Percentiles rank a stretch among this genome's conserved stretches.
Conservation (phyloP, 768 basidiomycete genomes). For the Artomyces pyxidatus region DNA sequence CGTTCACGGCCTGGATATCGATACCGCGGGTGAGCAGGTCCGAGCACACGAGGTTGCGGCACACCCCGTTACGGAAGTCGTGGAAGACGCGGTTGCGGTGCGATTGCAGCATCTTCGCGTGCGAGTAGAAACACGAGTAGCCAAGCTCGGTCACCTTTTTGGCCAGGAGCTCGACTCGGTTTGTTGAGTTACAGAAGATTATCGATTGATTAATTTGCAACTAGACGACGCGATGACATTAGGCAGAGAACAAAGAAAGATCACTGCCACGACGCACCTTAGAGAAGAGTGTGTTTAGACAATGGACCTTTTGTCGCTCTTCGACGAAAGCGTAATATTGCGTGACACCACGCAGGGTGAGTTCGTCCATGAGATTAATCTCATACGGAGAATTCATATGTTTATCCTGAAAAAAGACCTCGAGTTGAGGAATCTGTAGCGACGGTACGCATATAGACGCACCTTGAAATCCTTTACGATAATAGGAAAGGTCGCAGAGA, state of each 20-base stretch:
- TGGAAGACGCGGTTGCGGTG: slow-evolving; percentile 99
- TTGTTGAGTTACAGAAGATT: slow-evolving; percentile 99
- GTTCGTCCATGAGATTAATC: slow-evolving; percentile 99
- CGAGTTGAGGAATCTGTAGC: slow-evolving; percentile 6
- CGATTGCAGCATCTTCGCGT: slow-evolving; percentile 98
- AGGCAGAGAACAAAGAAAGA: not conserved
- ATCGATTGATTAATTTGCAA: slow-evolving; percentile 99
- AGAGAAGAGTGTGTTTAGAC: slow-evolving; percentile 97
- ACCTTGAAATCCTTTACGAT: slow-evolving; percentile 99
- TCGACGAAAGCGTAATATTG: slow-evolving; percentile 99
- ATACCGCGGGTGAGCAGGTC: slow-evolving; percentile 98
- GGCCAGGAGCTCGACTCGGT: slow-evolving; percentile 97
- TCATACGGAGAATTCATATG: slow-evolving; percentile 95
- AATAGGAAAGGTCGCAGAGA: slow-evolving; percentile 98
- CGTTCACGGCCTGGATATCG: slow-evolving; percentile 99
- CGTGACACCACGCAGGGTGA: slow-evolving; percentile 95
- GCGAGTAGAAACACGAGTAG: slow-evolving; percentile 99
- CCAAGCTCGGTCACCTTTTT: slow-evolving; percentile 99
- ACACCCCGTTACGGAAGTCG: slow-evolving; percentile 97
- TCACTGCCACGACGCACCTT: slow-evolving; percentile 49
- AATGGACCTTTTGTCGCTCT: slow-evolving; percentile 99
- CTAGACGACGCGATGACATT: slow-evolving; percentile 30
- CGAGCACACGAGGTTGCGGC: slow-evolving; percentile 96
- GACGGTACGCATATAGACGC: slow-evolving; percentile 10
- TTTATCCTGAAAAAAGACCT: slow-evolving; percentile 56